These are phyloP conservation scores for Venturia pyrina DNA, from an alignment of 2,329 filamentous ascomycete genomes.

Conservation along the genomic window DNA sequence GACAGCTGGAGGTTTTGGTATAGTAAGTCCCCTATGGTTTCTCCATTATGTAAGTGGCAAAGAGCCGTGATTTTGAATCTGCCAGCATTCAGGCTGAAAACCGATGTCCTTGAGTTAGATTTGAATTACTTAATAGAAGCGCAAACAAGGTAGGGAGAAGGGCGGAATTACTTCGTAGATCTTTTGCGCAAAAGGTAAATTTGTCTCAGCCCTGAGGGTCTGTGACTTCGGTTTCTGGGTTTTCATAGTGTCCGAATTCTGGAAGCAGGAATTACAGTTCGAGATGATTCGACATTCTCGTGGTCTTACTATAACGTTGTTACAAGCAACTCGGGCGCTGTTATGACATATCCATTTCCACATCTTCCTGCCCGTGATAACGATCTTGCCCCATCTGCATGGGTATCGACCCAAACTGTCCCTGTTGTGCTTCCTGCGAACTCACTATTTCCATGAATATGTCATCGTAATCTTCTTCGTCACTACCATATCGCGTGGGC, in stretches of 20 bases:
- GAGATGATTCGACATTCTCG: neutral
- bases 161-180: no score
- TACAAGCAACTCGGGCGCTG: neutral
- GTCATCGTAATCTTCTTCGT: conserved; percentile 51
- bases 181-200: no score
- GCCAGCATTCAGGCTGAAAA: no score
- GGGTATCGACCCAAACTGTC: neutral
- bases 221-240: no score
- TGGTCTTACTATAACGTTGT: neutral
- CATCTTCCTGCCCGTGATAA: conserved; percentile 14
- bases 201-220: no score
- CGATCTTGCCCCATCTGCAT: neutral
- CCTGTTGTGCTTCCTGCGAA: conserved; percentile 32
- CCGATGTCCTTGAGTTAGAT: no score
- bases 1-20: neutral
- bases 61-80: no score
- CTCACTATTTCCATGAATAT: conserved; percentile 52
- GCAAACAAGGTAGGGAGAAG: no score
- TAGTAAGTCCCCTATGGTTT: no score
- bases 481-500: conserved; percentile 34
- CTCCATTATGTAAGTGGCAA: no score
- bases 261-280: neutral
- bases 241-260: neutral
- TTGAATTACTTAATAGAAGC: no score
- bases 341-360: conserved; percentile 28